These are phyloP conservation scores for Penicillium crystallinum DNA, from an alignment of 495 filamentous ascomycete species.

Conservation along the genomic window DNA sequence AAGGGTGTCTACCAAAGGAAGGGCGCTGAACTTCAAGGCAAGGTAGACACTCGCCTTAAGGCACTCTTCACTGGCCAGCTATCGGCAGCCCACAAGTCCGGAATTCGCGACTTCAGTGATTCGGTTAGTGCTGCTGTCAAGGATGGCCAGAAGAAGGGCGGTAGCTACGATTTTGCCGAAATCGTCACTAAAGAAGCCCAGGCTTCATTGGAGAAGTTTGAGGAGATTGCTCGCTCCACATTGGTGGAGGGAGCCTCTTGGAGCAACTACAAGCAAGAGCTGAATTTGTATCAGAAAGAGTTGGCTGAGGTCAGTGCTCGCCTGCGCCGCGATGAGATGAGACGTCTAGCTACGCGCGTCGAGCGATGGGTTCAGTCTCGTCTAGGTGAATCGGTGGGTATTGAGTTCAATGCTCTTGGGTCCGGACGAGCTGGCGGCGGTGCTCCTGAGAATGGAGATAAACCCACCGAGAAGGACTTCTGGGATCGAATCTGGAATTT, in stretches of 20 bases:
- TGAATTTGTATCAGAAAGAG: slow-evolving; percentile 65
- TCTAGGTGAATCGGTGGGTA: slow-evolving; percentile 77
- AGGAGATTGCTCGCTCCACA: slow-evolving; percentile 66
- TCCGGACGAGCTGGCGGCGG: slow-evolving; percentile 75
- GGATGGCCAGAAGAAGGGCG: slow-evolving; percentile 82
- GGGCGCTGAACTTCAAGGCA: slow-evolving; percentile 73
- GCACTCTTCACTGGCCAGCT: slow-evolving; percentile 83
- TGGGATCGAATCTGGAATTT: slow-evolving; percentile 95
- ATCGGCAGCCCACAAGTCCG: slow-evolving; percentile 78
- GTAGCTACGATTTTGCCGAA: slow-evolving; percentile 86
- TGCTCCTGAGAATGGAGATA: slow-evolving; percentile 71
- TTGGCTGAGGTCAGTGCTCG: slow-evolving; percentile 77
- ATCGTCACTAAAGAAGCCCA: slow-evolving; percentile 83
- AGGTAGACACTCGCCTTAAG: slow-evolving; percentile 82
- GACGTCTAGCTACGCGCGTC: slow-evolving; percentile 79
- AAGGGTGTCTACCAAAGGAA: slow-evolving; percentile 90
- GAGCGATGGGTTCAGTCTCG: slow-evolving; percentile 90
- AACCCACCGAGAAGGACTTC: slow-evolving; percentile 73
- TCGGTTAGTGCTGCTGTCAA: slow-evolving; percentile 81
- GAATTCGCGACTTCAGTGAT: slow-evolving; percentile 82
- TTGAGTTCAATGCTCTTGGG: slow-evolving; percentile 93
- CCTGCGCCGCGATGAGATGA: slow-evolving; percentile 90
- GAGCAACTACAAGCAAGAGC: slow-evolving; percentile 67
- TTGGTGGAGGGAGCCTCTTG: slow-evolving; percentile 72
- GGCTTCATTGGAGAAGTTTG: slow-evolving; percentile 67